These are phyloP conservation scores for Candida easanensis DNA, from an alignment of 805 yeast genomes.

Conservation along the genomic window DNA sequence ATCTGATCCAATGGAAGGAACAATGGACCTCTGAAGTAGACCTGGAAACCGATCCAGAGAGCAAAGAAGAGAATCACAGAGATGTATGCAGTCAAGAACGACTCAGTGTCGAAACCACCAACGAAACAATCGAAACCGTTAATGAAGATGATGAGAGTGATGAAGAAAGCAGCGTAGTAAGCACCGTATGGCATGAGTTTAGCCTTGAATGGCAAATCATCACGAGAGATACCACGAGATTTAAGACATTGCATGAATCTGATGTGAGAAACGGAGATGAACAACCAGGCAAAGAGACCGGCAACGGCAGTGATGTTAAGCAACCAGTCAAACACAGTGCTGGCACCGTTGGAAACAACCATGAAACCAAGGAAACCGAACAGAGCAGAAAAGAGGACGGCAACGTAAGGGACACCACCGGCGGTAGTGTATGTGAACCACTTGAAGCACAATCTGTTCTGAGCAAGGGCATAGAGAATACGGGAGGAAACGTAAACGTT, in stretches of 20 bases:
- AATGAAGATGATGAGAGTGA: constrained; percentile 56
- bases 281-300: constrained; percentile 72
- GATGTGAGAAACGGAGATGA: constrained; percentile 61
- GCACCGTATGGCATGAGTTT: constrained; percentile 65
- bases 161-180: constrained; percentile 55
- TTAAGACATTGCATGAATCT: constrained; percentile 67
- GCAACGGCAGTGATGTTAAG: constrained; percentile 75
- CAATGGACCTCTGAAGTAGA: constrained; percentile 46
- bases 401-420: constrained; percentile 58
- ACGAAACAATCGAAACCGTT: constrained; percentile 74
- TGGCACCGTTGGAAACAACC: constrained; percentile 49
- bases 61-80: constrained; percentile 60
- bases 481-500: constrained; percentile 72
- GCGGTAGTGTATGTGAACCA: constrained; percentile 46
- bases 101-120: constrained; percentile 44
- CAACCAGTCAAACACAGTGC: constrained; percentile 66
- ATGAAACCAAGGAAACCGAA: constrained; percentile 67
- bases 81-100: constrained; percentile 69
- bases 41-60: constrained; percentile 54
- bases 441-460: constrained; percentile 54
- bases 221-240: constrained; percentile 61
- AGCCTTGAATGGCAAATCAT: constrained; percentile 73
- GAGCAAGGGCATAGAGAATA: constrained; percentile 63
- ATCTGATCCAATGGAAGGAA: constrained; percentile 52
- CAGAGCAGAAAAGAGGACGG: constrained; percentile 54